Conservation (phyloP, 768 basidiomycete genomes). For the Piloderma croceum region DNA sequence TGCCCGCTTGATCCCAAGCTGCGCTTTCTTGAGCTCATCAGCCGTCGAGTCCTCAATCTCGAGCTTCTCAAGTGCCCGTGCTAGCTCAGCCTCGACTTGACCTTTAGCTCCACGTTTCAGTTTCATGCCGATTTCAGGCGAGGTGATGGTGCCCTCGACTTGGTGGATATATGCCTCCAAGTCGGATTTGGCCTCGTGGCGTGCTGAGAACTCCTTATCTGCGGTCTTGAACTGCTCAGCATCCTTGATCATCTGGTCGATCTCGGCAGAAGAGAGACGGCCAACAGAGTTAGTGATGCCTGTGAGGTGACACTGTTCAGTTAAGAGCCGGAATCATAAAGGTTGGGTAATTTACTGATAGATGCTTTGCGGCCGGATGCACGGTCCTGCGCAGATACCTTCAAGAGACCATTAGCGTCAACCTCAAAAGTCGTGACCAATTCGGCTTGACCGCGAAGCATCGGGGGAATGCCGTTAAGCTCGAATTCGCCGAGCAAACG, state of each 20-base stretch:
- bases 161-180: slow-evolving; percentile 97
- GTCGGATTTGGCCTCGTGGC: slow-evolving; percentile 97
- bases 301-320: slow-evolving; percentile 24
- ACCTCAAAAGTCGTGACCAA: slow-evolving; percentile 99
- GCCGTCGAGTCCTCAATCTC: slow-evolving; percentile 93
- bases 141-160: slow-evolving; percentile 93
- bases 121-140: slow-evolving; percentile 96
- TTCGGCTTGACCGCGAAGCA: slow-evolving; percentile 99
- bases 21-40: slow-evolving; percentile 94
- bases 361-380: slow-evolving; percentile 99
- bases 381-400: slow-evolving; percentile 97
- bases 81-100: slow-evolving; percentile 96
- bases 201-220: slow-evolving; percentile 96
- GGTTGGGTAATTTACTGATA: slow-evolving; percentile 59
- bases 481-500: slow-evolving; percentile 99
- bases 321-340: slow-evolving; percentile 1
- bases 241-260: slow-evolving; percentile 99
- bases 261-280: slow-evolving; percentile 94
- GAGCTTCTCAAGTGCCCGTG: slow-evolving; percentile 95
- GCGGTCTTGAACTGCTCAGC: slow-evolving; percentile 96
- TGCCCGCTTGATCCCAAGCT: slow-evolving; percentile 92
- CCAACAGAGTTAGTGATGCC: slow-evolving; percentile 99
- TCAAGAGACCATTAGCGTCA: slow-evolving; percentile 98
- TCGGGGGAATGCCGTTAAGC: slow-evolving; percentile 96
- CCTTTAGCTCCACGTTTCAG: slow-evolving; percentile 95